Percentiles rank a stretch among this genome's conserved stretches.
Evolutionary conservation across 2,329 filamentous ascomycete genomes (phyloP).

Genomic region (Hansfordia pulvinata): DNA sequence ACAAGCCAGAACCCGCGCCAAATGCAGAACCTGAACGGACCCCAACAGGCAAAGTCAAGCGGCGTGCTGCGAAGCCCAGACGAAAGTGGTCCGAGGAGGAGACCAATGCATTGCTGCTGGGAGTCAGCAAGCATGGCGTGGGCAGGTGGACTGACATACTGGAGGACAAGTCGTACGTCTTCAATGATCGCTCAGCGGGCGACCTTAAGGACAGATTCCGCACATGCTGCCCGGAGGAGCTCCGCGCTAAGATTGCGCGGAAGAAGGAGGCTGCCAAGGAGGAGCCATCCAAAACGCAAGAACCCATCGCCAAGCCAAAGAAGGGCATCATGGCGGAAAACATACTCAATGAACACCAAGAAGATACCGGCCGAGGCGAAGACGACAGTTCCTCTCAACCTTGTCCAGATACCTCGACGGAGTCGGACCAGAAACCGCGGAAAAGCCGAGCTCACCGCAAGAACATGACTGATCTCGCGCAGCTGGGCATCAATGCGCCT

Average conservation of each 20-base stretch:
- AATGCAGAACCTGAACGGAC: slow-evolving; percentile 18
- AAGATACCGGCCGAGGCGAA: slow-evolving; percentile 12
- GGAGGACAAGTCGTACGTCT: slow-evolving; percentile 44
- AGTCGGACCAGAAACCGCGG: slow-evolving; percentile 26
- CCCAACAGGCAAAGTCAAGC: slow-evolving; percentile 27
- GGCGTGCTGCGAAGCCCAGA: slow-evolving; percentile 41
- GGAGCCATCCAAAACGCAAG: slow-evolving; percentile 7
- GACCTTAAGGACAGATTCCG: slow-evolving; percentile 54
- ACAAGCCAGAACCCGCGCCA: slow-evolving; percentile 11
- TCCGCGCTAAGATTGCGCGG: slow-evolving; percentile 25
- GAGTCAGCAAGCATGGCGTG: slow-evolving; percentile 48
- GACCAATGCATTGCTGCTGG: slow-evolving; percentile 46
- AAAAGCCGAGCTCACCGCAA: slow-evolving; percentile 41
- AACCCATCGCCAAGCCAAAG: slow-evolving; percentile 24
- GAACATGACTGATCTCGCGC: slow-evolving; percentile 38
- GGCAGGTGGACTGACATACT: slow-evolving; percentile 54
- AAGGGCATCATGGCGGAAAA: slow-evolving; percentile 39
- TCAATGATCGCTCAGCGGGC: slow-evolving; percentile 46
- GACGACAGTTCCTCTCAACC: no score
- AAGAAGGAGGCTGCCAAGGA: slow-evolving; percentile 16
- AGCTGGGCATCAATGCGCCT: slow-evolving; percentile 46
- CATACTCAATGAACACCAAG: slow-evolving; percentile 35
- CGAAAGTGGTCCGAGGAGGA: slow-evolving; percentile 54
- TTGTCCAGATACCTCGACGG: slow-evolving; percentile 15
- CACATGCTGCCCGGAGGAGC: slow-evolving; percentile 50